phyloP scores from a whole-genome alignment of 108 stramenopile species.

The Skeletonema marinoi region DNA sequence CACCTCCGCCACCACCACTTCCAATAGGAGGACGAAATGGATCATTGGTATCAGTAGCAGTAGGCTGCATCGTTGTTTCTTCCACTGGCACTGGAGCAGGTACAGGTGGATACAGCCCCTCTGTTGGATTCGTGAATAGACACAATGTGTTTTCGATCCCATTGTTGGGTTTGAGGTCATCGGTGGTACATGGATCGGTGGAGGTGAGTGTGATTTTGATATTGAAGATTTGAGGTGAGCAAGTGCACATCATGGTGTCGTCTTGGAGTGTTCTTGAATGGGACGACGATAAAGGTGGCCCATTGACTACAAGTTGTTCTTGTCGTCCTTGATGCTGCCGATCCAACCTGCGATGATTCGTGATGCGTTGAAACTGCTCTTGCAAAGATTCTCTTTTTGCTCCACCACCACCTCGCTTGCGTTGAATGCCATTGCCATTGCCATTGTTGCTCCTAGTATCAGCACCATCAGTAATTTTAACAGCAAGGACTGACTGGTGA shows the following conservation, averaged over 20 bases:
- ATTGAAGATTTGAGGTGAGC: not conserved
- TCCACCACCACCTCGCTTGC: not conserved
- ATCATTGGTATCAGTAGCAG: not conserved
- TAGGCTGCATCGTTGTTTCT: not conserved
- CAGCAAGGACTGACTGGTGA: too few relatives aligned
- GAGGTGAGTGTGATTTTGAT: not conserved
- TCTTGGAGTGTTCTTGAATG: not conserved
- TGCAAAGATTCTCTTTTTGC: not conserved
- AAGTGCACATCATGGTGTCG: not conserved
- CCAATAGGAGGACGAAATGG: not conserved
- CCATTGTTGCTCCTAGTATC: too few relatives aligned
- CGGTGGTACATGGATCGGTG: not conserved
- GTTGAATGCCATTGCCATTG: not conserved
- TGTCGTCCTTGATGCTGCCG: not conserved
- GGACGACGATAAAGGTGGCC: too few relatives aligned
- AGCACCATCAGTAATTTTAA: too few relatives aligned
- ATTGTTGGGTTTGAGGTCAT: conserved; percentile 9
- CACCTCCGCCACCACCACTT: not conserved
- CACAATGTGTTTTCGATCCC: conserved; percentile 34
- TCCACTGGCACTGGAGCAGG: not conserved
- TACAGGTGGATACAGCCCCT: not conserved
- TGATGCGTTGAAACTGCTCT: not conserved
- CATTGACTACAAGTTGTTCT: not conserved
- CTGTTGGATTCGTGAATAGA: conserved; percentile 4
- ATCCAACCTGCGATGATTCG: not conserved